Evolutionary conservation across 108 stramenopile species (phyloP).

Genomic region (Pseudonitzschia multiseries): DNA sequence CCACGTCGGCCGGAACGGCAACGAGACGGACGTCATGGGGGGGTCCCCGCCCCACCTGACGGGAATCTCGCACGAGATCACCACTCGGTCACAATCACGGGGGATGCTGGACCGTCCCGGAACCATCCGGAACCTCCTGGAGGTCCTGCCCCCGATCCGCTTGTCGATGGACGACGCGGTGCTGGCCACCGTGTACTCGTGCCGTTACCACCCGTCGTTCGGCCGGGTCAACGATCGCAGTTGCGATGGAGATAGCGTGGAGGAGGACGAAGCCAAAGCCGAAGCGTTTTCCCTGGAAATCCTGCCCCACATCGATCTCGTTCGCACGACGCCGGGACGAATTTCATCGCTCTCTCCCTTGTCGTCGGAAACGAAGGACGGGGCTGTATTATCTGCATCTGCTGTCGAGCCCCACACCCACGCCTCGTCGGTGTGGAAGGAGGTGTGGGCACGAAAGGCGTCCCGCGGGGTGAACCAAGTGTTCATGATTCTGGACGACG

Average conservation of each 20-base stretch:
- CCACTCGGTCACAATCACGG: not conserved
- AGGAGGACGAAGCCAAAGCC: not conserved
- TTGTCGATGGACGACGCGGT: not conserved
- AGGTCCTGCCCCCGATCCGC: not conserved
- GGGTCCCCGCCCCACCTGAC: not conserved
- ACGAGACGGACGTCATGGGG: constrained; percentile 5
- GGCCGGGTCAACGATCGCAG: not conserved
- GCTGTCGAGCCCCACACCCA: not conserved
- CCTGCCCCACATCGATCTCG: not conserved
- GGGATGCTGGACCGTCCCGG: not conserved
- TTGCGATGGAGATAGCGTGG: not conserved
- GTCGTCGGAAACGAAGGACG: not conserved
- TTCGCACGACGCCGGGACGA: not conserved
- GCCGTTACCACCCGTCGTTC: not conserved
- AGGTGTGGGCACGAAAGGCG: not conserved
- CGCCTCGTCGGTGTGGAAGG: not conserved
- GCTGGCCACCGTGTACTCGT: too few relatives aligned
- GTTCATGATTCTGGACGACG: not conserved
- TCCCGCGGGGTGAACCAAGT: not conserved
- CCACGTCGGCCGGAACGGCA: not conserved
- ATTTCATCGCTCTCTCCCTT: not conserved
- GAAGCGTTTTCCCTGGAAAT: not conserved
- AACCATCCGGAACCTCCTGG: not conserved
- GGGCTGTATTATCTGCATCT: too few relatives aligned
- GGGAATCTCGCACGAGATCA: not conserved